phyloP scores from a whole-genome alignment of 345 rosid species.

The Excoecaria cochinchinensis region DNA sequence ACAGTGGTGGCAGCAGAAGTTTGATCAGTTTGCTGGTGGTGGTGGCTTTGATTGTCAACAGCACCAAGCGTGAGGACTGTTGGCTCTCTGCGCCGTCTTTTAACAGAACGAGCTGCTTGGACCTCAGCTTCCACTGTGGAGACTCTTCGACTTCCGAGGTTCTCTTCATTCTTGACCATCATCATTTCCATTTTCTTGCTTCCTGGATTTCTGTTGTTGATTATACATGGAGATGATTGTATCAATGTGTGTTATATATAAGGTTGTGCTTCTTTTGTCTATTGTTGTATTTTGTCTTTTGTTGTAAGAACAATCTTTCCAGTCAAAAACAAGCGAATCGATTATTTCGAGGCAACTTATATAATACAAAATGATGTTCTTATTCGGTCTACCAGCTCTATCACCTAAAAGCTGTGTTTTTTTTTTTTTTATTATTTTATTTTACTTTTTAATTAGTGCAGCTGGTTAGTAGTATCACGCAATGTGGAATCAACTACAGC shows the following conservation, averaged over 20 bases:
- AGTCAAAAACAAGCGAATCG: slow-evolving; percentile 18
- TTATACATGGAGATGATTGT: not conserved
- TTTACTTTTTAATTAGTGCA: too few species aligned
- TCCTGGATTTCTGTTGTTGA: not conserved
- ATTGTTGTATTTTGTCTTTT: slow-evolving; percentile 7
- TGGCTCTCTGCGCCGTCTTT: slow-evolving; percentile 48
- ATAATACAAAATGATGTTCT: not conserved
- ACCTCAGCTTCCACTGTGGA: slow-evolving; percentile 16
- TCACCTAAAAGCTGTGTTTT: not conserved
- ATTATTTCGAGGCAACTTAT: slow-evolving; percentile 16
- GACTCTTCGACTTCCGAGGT: slow-evolving; percentile 26
- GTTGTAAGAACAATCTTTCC: not conserved
- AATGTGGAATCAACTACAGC: too few species aligned
- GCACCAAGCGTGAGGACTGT: slow-evolving; percentile 14
- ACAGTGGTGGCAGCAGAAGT: slow-evolving; percentile 42
- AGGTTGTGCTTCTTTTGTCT: not conserved
- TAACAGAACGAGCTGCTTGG: slow-evolving; percentile 31
- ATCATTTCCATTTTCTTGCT: slow-evolving; percentile 31
- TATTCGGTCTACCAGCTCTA: slow-evolving; percentile 10
- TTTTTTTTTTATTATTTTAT: too few species aligned
- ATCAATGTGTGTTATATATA: slow-evolving; percentile 8
- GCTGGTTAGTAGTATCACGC: too few species aligned
- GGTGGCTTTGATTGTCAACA: slow-evolving; percentile 24
- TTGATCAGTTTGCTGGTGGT: slow-evolving; percentile 32
- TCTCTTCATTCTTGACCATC: slow-evolving; percentile 42